These are phyloP conservation scores for Pseudozyma sp. DNA, from an alignment of 1,284 basidiomycete species.

Conservation along the genomic window DNA sequence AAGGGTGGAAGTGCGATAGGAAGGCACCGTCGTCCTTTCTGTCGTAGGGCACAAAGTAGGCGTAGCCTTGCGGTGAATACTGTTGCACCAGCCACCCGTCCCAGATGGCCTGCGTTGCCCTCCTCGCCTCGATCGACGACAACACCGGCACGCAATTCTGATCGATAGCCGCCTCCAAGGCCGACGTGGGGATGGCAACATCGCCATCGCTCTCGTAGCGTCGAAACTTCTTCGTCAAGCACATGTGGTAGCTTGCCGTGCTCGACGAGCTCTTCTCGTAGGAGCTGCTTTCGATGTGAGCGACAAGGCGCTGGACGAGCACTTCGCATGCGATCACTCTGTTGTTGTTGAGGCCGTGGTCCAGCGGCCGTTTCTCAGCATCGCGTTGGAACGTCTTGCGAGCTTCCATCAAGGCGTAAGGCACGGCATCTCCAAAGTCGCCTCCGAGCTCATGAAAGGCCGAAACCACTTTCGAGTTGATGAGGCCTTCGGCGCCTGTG, in stretches of 20 bases:
- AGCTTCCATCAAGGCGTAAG: conserved; percentile 56
- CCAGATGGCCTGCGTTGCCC: conserved; percentile 56
- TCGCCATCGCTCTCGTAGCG: conserved; percentile 55
- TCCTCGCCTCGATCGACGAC: conserved; percentile 45
- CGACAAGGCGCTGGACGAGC: conserved; percentile 52
- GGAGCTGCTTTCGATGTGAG: conserved; percentile 39
- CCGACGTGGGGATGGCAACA: conserved; percentile 43
- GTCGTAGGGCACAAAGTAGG: conserved; percentile 57
- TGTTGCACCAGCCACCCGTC: conserved; percentile 49
- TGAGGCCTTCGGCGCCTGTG: conserved; percentile 48
- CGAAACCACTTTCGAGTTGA: conserved; percentile 40
- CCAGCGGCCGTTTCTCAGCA: conserved; percentile 30
- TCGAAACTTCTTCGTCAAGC: conserved; percentile 55
- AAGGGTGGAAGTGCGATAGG: conserved; percentile 53
- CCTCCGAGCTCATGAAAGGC: conserved; percentile 57
- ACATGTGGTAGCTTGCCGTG: conserved; percentile 30
- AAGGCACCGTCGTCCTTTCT: conserved; percentile 45
- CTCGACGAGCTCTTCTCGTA: conserved; percentile 19
- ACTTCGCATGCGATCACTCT: conserved; percentile 53
- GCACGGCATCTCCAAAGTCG: conserved; percentile 57
- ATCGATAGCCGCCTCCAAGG: conserved; percentile 60
- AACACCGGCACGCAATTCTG: conserved; percentile 52
- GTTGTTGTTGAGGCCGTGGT: conserved; percentile 32
- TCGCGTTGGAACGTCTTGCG: conserved; percentile 45
- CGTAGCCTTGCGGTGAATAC: conserved; percentile 42